phyloP scores from a whole-genome alignment of 305 asterid species.

The Ajuga reptans region DNA sequence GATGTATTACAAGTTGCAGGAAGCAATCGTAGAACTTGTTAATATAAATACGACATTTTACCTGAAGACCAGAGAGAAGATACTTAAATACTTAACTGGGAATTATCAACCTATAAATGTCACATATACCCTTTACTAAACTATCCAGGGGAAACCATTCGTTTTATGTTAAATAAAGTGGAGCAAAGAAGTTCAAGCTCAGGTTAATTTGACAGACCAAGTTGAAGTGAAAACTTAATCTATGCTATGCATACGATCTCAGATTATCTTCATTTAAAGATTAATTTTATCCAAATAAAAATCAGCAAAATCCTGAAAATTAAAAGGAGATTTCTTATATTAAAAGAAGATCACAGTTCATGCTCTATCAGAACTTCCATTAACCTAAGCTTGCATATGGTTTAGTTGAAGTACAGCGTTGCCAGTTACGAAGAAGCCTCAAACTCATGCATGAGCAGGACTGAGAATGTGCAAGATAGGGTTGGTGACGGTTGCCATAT shows the following conservation, averaged over 20 bases:
- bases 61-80: constrained; percentile 8
- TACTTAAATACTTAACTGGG: not conserved
- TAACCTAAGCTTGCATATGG: constrained; percentile 8
- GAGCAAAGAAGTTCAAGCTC: constrained; percentile 5
- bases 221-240: constrained; percentile 10
- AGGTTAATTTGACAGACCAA: constrained; percentile 7
- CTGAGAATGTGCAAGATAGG: not conserved
- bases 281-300: not conserved
- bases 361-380: constrained; percentile 8
- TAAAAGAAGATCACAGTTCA: not conserved
- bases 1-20: constrained; percentile 4
- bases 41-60: not conserved
- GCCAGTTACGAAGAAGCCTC: constrained; percentile 9
- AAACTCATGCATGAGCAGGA: constrained; percentile 6
- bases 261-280: not conserved
- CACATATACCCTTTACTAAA: not conserved
- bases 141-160: not conserved
- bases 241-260: not conserved
- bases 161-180: constrained; percentile 6
- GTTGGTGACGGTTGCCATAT: not conserved
- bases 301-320: constrained; percentile 1
- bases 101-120: not conserved
- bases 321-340: not conserved
- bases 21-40: constrained; percentile 6
- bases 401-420: constrained; percentile 1